Evolutionary conservation across 176 grass and related monocot genomes (phyloP).

Genomic region (Oropetium thomaeum): DNA sequence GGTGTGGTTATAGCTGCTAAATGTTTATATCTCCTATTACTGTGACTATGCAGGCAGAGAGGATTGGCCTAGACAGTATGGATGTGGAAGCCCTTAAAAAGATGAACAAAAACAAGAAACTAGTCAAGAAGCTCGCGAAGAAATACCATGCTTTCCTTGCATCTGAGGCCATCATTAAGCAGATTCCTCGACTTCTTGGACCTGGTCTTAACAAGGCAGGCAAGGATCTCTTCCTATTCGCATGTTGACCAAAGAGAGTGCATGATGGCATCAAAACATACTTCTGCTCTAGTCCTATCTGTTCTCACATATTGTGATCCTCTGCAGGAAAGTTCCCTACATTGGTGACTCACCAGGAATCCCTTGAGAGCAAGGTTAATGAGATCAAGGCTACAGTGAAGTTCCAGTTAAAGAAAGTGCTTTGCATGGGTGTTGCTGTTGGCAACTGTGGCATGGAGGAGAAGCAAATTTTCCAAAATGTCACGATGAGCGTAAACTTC

Average conservation of each 20-base stretch:
- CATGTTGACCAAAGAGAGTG: neutral
- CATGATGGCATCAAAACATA: neutral
- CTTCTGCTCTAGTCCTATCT: neutral
- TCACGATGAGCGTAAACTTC: constrained; percentile 84
- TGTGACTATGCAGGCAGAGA: constrained; percentile 54
- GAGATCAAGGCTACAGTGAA: constrained; percentile 86
- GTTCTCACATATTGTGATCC: neutral
- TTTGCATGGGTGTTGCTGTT: constrained; percentile 93
- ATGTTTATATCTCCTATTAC: too few relatives aligned
- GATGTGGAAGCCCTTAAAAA: constrained; percentile 89
- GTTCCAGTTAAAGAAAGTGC: constrained; percentile 87
- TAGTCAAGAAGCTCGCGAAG: constrained; percentile 91
- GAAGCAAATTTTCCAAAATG: constrained; percentile 81
- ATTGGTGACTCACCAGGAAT: constrained; percentile 69
- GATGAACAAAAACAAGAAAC: constrained; percentile 98
- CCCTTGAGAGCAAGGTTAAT: constrained; percentile 83
- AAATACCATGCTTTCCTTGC: constrained; percentile 92
- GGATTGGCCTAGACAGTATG: constrained; percentile 68
- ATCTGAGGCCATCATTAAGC: constrained; percentile 89
- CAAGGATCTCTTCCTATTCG: constrained; percentile 31
- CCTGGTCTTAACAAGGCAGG: constrained; percentile 97
- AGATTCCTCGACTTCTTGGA: constrained; percentile 88
- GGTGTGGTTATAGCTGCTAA: too few relatives aligned
- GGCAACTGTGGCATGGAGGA: constrained; percentile 83
- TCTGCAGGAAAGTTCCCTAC: constrained; percentile 77